Base-by-base conservation (phyloP, 805 yeast species). In the Ogataea glucozyma region DNA sequence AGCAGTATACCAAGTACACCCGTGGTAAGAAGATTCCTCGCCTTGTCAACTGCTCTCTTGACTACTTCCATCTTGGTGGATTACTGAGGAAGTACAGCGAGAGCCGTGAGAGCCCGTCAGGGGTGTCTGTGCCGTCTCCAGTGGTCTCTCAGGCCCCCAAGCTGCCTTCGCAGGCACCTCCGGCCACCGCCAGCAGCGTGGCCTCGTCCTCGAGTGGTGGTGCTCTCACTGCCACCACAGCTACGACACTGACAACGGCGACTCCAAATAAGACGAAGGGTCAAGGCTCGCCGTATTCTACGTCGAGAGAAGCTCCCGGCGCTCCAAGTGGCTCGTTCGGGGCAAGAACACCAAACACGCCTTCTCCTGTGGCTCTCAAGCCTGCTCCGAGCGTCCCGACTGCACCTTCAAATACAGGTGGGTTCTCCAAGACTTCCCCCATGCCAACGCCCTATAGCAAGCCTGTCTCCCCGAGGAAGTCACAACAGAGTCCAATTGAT, bases 1-100 rank as follows among this genome's bases (percentile, higher is more conserved):
- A 76, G 37, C 69, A 78, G 21, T 83, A 67, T 54, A 70, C 75
- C 48, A 76, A 75, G 51, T 78, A 78, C 43, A 78, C 78, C 17
- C 71, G 71, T 32, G 85, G 85, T 0, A 67, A 69, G 26, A 52
- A 43, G 13, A 61, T 77, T 4, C 88, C 88, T 0, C 65, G 67
- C 22, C 52, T 80, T 52, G 60, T 74, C 4, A 75, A 78, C 46
- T 78, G 83, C 72, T 52, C 62, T 0, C 38, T 61, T 1, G 60
- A 54, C 2, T 61, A 83, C 27, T 62, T 62, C 38, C 66, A 61
- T 44, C 47, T 61, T n/a, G 52, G 47, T n/a, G 48, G 47, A 6
- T 14, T 59, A 11, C 35, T 46, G 48, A 44, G 32, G 29, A 46
- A 49, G 31, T 46, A 43, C 16, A 11, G 14, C 4, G 30, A 21